Base-by-base conservation (phyloP, 257 asterid species). In the Solanum tarijense region DNA sequence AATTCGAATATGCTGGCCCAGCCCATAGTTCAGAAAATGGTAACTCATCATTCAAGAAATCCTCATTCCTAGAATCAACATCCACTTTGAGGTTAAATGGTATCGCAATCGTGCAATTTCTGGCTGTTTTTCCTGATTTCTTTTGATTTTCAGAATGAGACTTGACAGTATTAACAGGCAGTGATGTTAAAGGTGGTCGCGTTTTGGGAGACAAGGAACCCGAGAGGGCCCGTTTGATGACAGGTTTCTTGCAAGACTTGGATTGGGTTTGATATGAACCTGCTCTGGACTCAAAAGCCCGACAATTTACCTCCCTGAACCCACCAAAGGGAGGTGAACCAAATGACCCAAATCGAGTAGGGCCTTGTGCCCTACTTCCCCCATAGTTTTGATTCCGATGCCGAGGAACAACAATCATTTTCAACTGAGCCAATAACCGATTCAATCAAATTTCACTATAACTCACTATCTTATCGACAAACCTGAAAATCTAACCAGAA, bases 1-100 rank as follows among this genome's bases (percentile, higher is more conserved):
- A 96, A 89, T 93, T 95, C 0, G 98, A 97, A 89, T 97, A 97
- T 8, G 98, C 92, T 32, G 99, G 98, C 7, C 99, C 99, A 83
- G 99, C 99, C 99, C 99, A 97, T 18, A 89, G 96, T 93, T 96
- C 99, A 27, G 95, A 93, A 86, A 92, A 94, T 79, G 71, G 74
- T 43, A 92, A 86, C 41, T 88, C 95, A 9, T 85, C 89, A 29
- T 23, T 68, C 34, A 84, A 81, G 79, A 75, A 86, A 69, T 55
- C 65, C 38, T 87, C 89, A 38, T 68, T 78, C 29, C 82, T 55
- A 34, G 74, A 43, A 81, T 83, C 85, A 82, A 79, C 85, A 11
- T 90, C 91, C 72, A 89, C 85, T 32, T 89, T 84, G 91, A 92
- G 88, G 65, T 88, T 84, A 83, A 93, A 20, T 2, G 98, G 98